Conservation (phyloP, 805 yeast genomes). For the Barnettozyma californica region DNA sequence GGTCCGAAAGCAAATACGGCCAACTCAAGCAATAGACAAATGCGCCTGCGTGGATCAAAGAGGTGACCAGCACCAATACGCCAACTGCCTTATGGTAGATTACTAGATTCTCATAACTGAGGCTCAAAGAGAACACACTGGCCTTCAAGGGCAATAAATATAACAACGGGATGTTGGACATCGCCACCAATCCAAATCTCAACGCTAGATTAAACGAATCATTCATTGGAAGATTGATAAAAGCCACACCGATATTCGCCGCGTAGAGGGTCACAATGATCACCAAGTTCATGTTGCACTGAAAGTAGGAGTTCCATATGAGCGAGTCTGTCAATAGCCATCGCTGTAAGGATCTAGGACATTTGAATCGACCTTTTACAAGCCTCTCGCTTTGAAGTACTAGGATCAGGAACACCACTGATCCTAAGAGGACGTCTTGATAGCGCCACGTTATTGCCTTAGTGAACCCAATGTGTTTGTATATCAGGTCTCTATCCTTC, state of each 20-base stretch:
- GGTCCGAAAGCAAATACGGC: constrained; percentile 13
- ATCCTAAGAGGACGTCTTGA: constrained; percentile 15
- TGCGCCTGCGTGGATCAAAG: constrained; percentile 16
- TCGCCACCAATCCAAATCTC: constrained; percentile 23
- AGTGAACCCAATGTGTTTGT: constrained; percentile 20
- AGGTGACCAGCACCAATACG: constrained; percentile 12
- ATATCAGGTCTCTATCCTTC: constrained; percentile 16
- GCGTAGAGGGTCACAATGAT: constrained; percentile 10
- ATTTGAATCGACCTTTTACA: neutral
- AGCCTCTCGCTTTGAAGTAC: neutral
- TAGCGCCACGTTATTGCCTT: constrained; percentile 18
- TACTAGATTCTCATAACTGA: constrained; percentile 23
- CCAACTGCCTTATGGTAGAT: constrained; percentile 24
- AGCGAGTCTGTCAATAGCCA: constrained; percentile 7
- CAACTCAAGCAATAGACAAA: constrained; percentile 19
- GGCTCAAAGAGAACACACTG: constrained; percentile 18
- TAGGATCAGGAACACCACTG: constrained; percentile 1
- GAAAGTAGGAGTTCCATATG: constrained; percentile 13
- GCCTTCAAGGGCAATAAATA: constrained; percentile 24
- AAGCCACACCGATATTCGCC: constrained; percentile 12
- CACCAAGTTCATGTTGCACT: constrained; percentile 12
- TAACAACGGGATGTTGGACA: constrained; percentile 24
- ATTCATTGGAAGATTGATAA: constrained; percentile 18
- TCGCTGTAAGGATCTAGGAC: neutral
- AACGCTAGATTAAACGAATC: constrained; percentile 23